Evolutionary conservation across 2,329 filamentous ascomycete species (phyloP), one percentile per base, ranked within the genome.

Genomic region (Lasiodiplodia gonubiensis): DNA sequence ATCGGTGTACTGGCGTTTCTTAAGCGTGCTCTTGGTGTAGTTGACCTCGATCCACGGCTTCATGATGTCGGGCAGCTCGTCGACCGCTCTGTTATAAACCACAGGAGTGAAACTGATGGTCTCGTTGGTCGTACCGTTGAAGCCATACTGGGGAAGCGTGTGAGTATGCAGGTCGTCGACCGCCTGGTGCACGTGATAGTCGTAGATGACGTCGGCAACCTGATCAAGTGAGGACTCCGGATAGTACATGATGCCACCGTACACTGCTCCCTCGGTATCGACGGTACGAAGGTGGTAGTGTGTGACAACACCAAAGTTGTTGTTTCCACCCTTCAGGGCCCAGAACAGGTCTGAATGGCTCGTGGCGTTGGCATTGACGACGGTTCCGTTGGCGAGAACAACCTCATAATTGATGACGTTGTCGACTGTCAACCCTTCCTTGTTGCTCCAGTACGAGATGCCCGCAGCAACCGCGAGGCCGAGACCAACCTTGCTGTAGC

Each of bases 401-500:
- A 75, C 68, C 64, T 82, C 76, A 30, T 77, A 78, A 49, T 75
- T 74, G 8, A 77, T 68, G 10, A 81, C 73, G 39, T 77, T 77
- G 61, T 82, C 76, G 35, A 74, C 77, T 21, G 68, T 73, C 69
- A 71, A 75, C 3, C 78, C 78, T 7, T 73, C 39, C 14, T 23
- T 35, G 23, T 35, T 27, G 5, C 57, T 52, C 8, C 37, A 48
- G 54, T 49, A 67, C 30, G 66, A 67, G 0, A 64, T 53, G 25
- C 66, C 66, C 6, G 57, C 77, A 10, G 37, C 59, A 23, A 63
- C 7, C 4, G 27, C 27, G 1, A 68, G 46, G 46, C 68, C 68
- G 3, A 70, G 64, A 16, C 70, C 70, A 30, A 71, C 68, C 4
- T 35, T 63, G 4, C 30, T 25, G 6, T 39, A 51, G 18, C 76